Evolutionary conservation across 805 yeast genomes (phyloP), one percentile per base, ranked within the genome.

Genomic region (Blastobotrys attinorum): DNA sequence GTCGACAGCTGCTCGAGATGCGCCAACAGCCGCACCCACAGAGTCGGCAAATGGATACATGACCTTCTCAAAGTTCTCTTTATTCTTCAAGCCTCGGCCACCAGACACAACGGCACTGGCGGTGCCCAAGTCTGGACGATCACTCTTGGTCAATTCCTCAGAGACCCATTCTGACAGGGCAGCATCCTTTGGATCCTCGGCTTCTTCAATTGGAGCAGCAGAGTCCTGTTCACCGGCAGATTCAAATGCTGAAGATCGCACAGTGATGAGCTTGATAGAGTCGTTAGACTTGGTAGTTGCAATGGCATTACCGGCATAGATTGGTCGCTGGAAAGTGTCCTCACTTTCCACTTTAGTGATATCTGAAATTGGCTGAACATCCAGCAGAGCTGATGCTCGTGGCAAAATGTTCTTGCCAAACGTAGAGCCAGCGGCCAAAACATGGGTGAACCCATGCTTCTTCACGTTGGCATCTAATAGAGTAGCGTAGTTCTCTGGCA

Each of bases 1-100:
- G 65, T 90, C 98, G 20, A 92, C 98, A 27, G 97, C 98, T 16
- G 97, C 97, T 64, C 98, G 80, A 5, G 96, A 86, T 3, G 97
- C 97, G 58, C 98, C 98, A 40, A 90, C 82, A 43, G 95, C 97
- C 2, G 97, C 98, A 45, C 79, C 75, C 47, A 90, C 68, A 47
- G 83, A 73, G 46, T 77, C 79, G 5, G 97, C 97, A 52, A 90
- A 70, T 41, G 98, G 97, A 54, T 73, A 77, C 43, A 92, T 70
- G 46, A 86, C 53, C 43, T 72, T 61, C 44, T 85, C 94, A 63
- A 90, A 90, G 45, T 83, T 81, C 61, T 84, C 96, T 64, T 88
- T 89, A 64, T 79, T 79, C 63, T 89, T 87, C 54, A 90, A 76
- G 31, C 96, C 97, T 56, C 96, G 79, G 35, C 98, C 98, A 33